Evolutionary conservation across 2,329 filamentous ascomycete species (phyloP).

Genomic region (Xylaria sp.): DNA sequence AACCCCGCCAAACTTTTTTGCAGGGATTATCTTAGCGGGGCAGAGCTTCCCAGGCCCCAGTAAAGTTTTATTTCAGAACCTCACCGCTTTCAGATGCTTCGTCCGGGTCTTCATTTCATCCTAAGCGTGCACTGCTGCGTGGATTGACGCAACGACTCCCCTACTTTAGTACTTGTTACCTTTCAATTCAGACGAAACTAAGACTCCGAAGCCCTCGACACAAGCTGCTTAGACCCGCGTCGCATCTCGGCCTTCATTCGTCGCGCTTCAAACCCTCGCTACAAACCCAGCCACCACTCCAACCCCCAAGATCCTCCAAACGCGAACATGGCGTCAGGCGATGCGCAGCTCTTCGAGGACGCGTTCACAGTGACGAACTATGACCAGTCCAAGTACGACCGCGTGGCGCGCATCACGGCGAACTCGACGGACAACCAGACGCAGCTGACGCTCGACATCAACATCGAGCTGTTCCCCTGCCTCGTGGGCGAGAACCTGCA

Average conservation of each 20-base stretch:
- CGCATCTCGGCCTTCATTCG: too few relatives aligned
- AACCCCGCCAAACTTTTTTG: constrained; percentile 16
- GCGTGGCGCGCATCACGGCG: constrained; percentile 83
- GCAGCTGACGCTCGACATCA: constrained; percentile 86
- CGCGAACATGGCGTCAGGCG: constrained; percentile 63
- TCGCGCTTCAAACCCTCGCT: too few relatives aligned
- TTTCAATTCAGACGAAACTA: too few relatives aligned
- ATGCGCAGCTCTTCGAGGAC: constrained; percentile 93
- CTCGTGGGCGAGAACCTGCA: constrained; percentile 75
- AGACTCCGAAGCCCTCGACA: too few relatives aligned
- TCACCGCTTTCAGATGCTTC: constrained; percentile 37
- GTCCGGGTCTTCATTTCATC: neutral
- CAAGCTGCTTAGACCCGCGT: too few relatives aligned
- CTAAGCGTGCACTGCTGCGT: too few relatives aligned
- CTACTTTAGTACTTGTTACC: too few relatives aligned
- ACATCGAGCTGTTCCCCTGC: constrained; percentile 88
- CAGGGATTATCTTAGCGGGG: constrained; percentile 25
- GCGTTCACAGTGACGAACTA: constrained; percentile 81
- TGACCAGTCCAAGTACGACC: constrained; percentile 91
- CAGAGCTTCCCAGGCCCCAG: constrained; percentile 32
- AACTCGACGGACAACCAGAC: constrained; percentile 76
- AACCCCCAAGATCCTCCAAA: neutral
- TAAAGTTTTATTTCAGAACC: constrained; percentile 29
- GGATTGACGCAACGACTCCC: too few relatives aligned
- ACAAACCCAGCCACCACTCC: neutral